Percentiles rank a stretch among this genome's conserved stretches.
Conservation (phyloP, 148 eudicot genomes). For the Chenopodium formosanum region DNA sequence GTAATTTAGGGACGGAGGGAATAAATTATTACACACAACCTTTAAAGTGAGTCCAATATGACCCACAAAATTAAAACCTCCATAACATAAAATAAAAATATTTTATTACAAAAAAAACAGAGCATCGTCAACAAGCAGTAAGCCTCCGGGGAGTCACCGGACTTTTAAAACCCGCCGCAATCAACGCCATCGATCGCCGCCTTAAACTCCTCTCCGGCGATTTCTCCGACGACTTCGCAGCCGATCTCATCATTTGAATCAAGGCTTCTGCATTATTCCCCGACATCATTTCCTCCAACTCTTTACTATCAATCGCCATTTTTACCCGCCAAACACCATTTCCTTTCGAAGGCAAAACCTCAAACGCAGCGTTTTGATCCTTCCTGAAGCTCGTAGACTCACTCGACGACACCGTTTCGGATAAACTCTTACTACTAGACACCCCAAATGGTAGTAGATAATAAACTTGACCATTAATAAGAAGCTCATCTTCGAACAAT, state of each 20-base stretch:
- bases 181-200: slow-evolving; percentile 14
- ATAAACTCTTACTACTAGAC: background rate
- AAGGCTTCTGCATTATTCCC: slow-evolving; percentile 52
- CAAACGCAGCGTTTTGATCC: slow-evolving; percentile 28
- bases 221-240: slow-evolving; percentile 23
- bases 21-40: background rate
- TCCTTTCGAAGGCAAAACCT: slow-evolving; percentile 42
- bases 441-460: slow-evolving; percentile 43
- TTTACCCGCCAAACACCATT: slow-evolving; percentile 75
- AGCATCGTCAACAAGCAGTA: slow-evolving; percentile 15
- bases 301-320: slow-evolving; percentile 47
- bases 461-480: slow-evolving; percentile 38
- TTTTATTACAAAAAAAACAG: background rate
- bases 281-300: slow-evolving; percentile 55
- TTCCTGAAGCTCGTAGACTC: slow-evolving; percentile 25
- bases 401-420: slow-evolving; percentile 12
- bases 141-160: slow-evolving; percentile 1
- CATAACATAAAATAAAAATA: too few relatives aligned
- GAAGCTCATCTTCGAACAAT: slow-evolving; percentile 36
- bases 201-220: background rate
- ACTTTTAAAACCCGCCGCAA: slow-evolving; percentile 2
- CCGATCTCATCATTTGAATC: slow-evolving; percentile 63
- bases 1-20: too few relatives aligned
- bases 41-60: background rate
- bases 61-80: background rate